Base-by-base conservation (phyloP, 305 asterid genomes). In the Fraxinus xanthoxyloides region DNA sequence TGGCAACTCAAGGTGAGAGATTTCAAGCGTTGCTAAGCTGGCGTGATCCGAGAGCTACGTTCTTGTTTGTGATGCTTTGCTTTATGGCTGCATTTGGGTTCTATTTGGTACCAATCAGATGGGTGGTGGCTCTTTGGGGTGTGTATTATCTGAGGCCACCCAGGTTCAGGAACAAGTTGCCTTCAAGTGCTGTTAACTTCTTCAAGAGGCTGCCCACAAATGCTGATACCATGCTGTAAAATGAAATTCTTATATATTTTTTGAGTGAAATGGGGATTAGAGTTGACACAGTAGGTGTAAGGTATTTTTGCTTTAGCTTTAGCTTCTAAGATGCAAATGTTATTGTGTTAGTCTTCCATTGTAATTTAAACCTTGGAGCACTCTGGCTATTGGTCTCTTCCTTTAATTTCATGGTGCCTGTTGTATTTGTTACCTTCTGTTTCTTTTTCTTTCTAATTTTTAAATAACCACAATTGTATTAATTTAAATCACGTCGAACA, bases 141-240 rank as follows among this genome's bases (percentile, higher is more conserved):
- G 32, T 76, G 34, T 76, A 28, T 30, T 31, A 43, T 54, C 56
- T 76, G 35, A 46, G 79, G 19, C 63, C 54, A 36, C 78, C 78
- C 3, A 75, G 78, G 12, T 75, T 75, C 9, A 40, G 78, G 30
- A 31, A 76, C 79, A 76, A 31, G 70, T 56, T 76, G 59, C 79
- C 79, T 76, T 76, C 79, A 23, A 32, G 59, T 38, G 67, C 79
- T 26, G 67, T 46, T 40, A 76, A 23, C 35, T 76, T 76, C 79
- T 48, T 76, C 79, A 76, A 32, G 70, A 76, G 79, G 56, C 21
- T 76, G 69, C 79, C 79, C 12, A 56, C 79, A 69, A 28, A 69
- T 69, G 75, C 75, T 69, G 75, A 69, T 13, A 30, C 21, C 75
- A 69, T 69, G 36, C 23, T 69, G 75, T 69, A 69, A 69, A 69